Base-by-base conservation (phyloP, 805 yeast genomes). In the Kuraishia piskuri region DNA sequence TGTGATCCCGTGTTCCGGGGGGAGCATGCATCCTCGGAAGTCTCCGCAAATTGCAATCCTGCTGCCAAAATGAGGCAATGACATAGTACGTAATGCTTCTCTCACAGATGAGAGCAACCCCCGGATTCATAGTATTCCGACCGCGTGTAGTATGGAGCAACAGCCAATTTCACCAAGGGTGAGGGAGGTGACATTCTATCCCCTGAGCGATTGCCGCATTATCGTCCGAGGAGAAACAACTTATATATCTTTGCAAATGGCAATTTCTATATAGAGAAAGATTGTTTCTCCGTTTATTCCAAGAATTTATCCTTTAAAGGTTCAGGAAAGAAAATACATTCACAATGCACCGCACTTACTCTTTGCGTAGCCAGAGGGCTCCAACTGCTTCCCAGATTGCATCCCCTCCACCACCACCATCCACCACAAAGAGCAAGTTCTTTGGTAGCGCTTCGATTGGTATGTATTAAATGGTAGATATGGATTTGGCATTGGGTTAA, bases 361-460 rank as follows among this genome's bases (percentile, higher is more conserved):
- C 99, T 37, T 79, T 92, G 74, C 90, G 99, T 82, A 84, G 90
- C 63, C 71, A 86, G 54, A 88, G 96, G 73, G 98, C 97, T 45
- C 99, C 99, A 57, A 91, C 99, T 54, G 98, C 98, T 56, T 82
- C 96, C 60, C 97, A 92, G 74, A 73, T 92, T 73, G 91, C 86
- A 69, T 80, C 88, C 51, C 97, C 98, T 36, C 92, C 96, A 53
- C 98, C 98, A 50, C 98, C 97, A 59, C 85, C 96, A 46, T 84
- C 97, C 31, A 76, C 96, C 53, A 87, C 97, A 65, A 90, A 90
- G 76, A 80, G 84, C 63, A 84, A 84, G 66, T 92, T 91, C 76
- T 92, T 94, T 66, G 98, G 98, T 66, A 83, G 84, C 70, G 90
- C 91, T 54, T 77, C 81, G 17, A 68, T 79, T 64, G 73, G 82